Conservation (phyloP, 495 filamentous ascomycete genomes). For the Tuber indicum region DNA sequence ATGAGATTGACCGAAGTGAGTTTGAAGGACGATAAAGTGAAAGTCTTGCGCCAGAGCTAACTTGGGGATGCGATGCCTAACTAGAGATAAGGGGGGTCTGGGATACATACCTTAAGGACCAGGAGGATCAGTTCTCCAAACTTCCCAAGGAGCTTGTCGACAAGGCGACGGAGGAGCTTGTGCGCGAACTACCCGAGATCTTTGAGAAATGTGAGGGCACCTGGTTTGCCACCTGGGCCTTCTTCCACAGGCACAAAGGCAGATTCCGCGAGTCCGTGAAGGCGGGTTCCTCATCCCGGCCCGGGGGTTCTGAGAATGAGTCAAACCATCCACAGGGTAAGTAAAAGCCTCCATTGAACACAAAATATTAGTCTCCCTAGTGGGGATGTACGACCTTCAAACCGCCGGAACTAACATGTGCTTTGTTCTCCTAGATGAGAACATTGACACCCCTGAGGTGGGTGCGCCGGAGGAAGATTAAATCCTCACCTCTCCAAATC, state of each 20-base stretch:
- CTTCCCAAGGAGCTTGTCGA: background rate
- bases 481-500: background rate
- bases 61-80: background rate
- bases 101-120: background rate
- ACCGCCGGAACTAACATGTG: background rate
- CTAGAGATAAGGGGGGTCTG: background rate
- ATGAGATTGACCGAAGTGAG: conserved; percentile 4
- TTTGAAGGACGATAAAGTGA: background rate
- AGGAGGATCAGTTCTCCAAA: background rate
- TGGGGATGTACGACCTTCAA: background rate
- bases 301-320: background rate
- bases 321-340: background rate
- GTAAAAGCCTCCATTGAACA: background rate
- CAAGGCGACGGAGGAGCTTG: background rate
- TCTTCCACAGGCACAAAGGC: background rate
- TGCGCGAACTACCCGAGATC: background rate
- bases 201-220: background rate
- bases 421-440: background rate
- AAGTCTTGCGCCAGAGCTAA: background rate
- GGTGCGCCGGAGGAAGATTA: background rate
- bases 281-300: background rate
- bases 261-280: background rate
- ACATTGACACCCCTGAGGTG: background rate
- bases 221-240: background rate
- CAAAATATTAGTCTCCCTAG: background rate